Base-by-base conservation (phyloP, 2,329 filamentous ascomycete genomes). In the Cladophialophora exuberans region DNA sequence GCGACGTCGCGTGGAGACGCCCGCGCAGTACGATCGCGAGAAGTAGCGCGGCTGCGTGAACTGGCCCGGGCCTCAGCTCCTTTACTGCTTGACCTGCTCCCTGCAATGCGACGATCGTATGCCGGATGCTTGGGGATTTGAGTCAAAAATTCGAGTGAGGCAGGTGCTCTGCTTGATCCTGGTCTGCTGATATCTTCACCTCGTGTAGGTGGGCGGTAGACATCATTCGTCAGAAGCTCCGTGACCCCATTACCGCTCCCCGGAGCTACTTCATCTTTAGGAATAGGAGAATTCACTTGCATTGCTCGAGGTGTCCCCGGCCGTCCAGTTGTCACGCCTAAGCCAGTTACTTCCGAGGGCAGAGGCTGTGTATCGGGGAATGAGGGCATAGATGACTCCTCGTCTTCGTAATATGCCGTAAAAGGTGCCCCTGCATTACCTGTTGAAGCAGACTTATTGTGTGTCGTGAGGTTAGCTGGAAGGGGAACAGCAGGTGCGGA, bases 261-360 rank as follows among this genome's bases (percentile, higher is more conserved):
- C 9, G 83, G 76, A 76, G 28, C 74, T 70, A 39, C 78, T 74
- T 42, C 73, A 75, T 36, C 79, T 75, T 54, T 85, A 81, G 2
- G 78, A 72, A 62, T 83, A 82, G 28, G 64, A 57, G 45, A 66
- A 66, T 39, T 63, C 66, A 69, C 80, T 80, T 88, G 84, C 91
- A 97, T 96, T 1, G 91, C 91, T 73, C 90, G 86, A 25, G 93
- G 92, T 1, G 92, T 97, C 2, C 91, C 90, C 11, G 93, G 91
- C n/a, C 96, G 80, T 0, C 36, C 48, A 33, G 45, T 49, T 3
- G 22, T 3, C 9, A 54, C 31, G 10, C 49, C 49, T 7, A 53
- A 17, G 7, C 45, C 36, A n/a, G 52, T 28, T 17, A 48, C 36
- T 26, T 56, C 45, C 23, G 38, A 35, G 3, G 91, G 92, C 47